A percentile compares a stretch with the other conserved stretches of the same genome.
These are phyloP conservation scores for Glutinoglossum americanum DNA, from an alignment of 495 filamentous ascomycete species.

Conservation along the genomic window DNA sequence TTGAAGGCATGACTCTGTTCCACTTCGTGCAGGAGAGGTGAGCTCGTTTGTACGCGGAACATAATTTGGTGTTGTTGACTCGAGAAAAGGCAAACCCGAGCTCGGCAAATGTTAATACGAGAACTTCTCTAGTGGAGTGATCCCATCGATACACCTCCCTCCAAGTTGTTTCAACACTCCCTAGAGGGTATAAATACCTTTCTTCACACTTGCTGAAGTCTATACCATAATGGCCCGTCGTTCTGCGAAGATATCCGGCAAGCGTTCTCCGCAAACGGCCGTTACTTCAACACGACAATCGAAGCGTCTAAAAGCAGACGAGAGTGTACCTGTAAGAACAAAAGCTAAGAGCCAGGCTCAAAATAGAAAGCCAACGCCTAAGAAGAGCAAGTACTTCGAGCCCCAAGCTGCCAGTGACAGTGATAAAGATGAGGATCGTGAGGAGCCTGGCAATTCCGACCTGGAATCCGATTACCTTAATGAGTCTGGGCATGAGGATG, in stretches of 20 bases:
- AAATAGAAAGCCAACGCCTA: slow-evolving; percentile 24
- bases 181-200: not conserved
- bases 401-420: not conserved
- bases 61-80: not conserved
- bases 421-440: slow-evolving; percentile 8
- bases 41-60: not conserved
- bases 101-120: not conserved
- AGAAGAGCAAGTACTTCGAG: slow-evolving; percentile 35
- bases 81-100: not conserved
- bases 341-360: slow-evolving; percentile 3
- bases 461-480: not conserved
- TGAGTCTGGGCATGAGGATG: not conserved
- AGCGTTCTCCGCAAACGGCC: slow-evolving; percentile 13
- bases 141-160: not conserved
- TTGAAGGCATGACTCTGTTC: not conserved
- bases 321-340: slow-evolving; percentile 1
- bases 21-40: not conserved
- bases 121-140: not conserved
- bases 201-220: not conserved
- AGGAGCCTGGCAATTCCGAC: not conserved
- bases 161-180: not conserved
- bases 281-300: slow-evolving; percentile 13
- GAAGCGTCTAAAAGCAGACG: slow-evolving; percentile 24
- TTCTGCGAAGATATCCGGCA: slow-evolving; percentile 7
- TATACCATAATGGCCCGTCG: not conserved